Conservation (phyloP, 2,329 filamentous ascomycete species). For the Helotiales sp. region DNA sequence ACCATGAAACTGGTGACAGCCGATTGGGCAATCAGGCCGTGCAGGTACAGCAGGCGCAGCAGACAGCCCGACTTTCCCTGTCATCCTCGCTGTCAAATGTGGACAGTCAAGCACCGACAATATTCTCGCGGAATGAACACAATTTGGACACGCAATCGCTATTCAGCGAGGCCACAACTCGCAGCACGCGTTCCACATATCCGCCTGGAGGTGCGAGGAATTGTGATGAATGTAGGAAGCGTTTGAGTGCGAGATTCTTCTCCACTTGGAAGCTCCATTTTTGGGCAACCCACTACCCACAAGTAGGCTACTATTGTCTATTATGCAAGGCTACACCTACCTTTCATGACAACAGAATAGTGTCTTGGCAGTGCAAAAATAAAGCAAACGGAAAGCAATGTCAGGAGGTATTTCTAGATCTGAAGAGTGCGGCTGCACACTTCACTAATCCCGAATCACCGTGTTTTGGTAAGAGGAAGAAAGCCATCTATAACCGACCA, state of each 20-base stretch:
- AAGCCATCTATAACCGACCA: background rate
- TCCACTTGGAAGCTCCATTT: background rate
- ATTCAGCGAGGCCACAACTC: background rate
- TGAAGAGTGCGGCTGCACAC: background rate
- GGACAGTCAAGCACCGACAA: background rate
- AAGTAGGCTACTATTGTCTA: background rate
- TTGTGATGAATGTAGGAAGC: background rate
- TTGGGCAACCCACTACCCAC: background rate
- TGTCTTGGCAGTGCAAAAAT: background rate
- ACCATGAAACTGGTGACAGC: background rate
- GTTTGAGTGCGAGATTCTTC: background rate
- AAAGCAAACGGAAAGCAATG: too few species aligned
- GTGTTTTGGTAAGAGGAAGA: background rate
- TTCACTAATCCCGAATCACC: background rate
- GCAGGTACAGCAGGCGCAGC: background rate
- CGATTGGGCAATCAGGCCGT: background rate
- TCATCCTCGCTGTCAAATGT: background rate
- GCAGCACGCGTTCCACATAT: background rate
- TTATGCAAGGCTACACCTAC: background rate
- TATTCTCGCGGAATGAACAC: background rate
- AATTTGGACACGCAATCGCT: background rate
- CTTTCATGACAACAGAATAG: background rate
- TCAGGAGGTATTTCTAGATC: background rate
- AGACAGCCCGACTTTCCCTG: background rate
- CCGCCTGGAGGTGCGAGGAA: background rate